A percentile compares a stretch with the other conserved stretches of the same genome.
Evolutionary conservation across 129 eudicot species (phyloP).

Genomic region (Arctium lappa): DNA sequence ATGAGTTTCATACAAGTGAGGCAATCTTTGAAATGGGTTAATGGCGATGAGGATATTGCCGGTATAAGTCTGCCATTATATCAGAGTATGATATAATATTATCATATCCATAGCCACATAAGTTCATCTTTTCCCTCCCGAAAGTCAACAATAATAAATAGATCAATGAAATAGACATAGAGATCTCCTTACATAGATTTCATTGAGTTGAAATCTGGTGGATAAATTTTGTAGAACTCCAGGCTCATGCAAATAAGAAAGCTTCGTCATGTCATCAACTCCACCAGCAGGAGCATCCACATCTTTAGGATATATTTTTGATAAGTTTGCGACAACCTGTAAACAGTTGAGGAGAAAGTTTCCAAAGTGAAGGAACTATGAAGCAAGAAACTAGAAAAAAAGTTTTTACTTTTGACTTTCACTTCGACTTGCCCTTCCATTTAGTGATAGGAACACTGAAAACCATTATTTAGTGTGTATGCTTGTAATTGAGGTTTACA

Average conservation of each 20-base stretch:
- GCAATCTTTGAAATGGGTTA: conserved; percentile 92
- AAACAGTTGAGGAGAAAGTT: background rate
- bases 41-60: conserved; percentile 98
- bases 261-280: conserved; percentile 99
- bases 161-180: conserved; percentile 1
- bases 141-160: conserved; percentile 11
- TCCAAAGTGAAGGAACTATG: conserved; percentile 6
- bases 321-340: conserved; percentile 52
- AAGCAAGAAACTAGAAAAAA: background rate
- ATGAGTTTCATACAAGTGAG: conserved; percentile 76
- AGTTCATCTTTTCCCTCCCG: conserved; percentile 29
- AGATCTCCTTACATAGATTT: conserved; percentile 79
- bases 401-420: conserved; percentile 1
- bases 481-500: conserved; percentile 11
- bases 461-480: background rate
- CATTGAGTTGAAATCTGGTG: conserved; percentile 81
- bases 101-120: conserved; percentile 38
- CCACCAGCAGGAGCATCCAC: conserved; percentile 92
- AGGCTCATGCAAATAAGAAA: conserved; percentile 94
- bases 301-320: conserved; percentile 79
- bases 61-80: conserved; percentile 87
- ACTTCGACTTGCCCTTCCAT: conserved; percentile 3
- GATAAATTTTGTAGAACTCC: conserved; percentile 95
- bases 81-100: conserved; percentile 42
- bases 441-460: conserved; percentile 6